phyloP scores from a whole-genome alignment of 2,329 filamentous ascomycete species.

The Thermoascus crustaceus region DNA sequence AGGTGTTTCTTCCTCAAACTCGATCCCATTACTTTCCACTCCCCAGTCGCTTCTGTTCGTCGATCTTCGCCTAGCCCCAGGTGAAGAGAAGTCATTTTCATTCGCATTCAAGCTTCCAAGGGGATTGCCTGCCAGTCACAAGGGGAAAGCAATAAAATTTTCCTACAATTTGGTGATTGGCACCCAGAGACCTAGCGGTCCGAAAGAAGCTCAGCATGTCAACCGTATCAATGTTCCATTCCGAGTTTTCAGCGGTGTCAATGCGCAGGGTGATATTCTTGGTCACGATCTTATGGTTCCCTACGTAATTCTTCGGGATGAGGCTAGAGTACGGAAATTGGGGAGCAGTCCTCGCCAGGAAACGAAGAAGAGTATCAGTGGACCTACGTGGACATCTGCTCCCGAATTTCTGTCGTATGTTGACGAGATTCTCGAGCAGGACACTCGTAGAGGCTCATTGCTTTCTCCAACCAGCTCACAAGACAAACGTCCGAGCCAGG shows the following conservation, averaged over 20 bases:
- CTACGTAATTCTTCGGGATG: constrained; percentile 79
- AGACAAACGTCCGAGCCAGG: constrained; percentile 48
- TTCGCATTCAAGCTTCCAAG: constrained; percentile 80
- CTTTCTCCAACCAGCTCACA: constrained; percentile 65
- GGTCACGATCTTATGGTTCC: constrained; percentile 93
- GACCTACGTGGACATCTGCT: constrained; percentile 40
- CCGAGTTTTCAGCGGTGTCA: constrained; percentile 85
- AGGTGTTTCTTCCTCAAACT: constrained; percentile 73
- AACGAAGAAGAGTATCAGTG: constrained; percentile 34
- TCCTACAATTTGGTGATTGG: constrained; percentile 85
- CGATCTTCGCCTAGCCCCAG: constrained; percentile 76
- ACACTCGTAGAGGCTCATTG: constrained; percentile 44
- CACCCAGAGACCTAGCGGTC: constrained; percentile 73
- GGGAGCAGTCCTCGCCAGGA: constrained; percentile 28
- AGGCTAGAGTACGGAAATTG: constrained; percentile 58
- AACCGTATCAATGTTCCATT: constrained; percentile 91
- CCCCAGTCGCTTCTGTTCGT: constrained; percentile 95
- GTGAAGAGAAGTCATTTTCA: constrained; percentile 78
- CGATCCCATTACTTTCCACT: constrained; percentile 84
- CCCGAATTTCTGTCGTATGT: constrained; percentile 70
- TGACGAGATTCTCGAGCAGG: constrained; percentile 60
- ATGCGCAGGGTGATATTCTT: constrained; percentile 73
- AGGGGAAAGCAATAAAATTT: constrained; percentile 89
- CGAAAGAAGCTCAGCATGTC: constrained; percentile 68
- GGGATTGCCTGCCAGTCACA: constrained; percentile 83